Conservation (phyloP, 2,329 filamentous ascomycete species). For the Botrytis tulipae region DNA sequence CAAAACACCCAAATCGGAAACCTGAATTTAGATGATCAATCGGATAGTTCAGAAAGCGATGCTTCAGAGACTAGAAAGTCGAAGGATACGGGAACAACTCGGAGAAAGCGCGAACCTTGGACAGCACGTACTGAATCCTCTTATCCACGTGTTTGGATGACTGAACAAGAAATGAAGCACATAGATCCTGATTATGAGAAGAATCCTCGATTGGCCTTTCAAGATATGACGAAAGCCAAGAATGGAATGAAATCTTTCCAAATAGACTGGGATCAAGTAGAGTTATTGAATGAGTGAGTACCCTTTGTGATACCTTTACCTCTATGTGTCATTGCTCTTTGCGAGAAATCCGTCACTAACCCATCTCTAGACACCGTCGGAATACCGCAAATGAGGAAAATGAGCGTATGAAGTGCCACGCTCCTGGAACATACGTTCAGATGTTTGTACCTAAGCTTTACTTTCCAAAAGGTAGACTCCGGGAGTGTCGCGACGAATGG, state of each 20-base stretch:
- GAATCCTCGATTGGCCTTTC: neutral
- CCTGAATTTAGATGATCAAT: accelerated
- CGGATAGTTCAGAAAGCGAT: accelerated
- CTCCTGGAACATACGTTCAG: neutral
- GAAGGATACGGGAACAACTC: neutral
- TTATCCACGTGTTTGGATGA: neutral
- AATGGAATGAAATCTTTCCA: neutral
- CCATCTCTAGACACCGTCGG: neutral
- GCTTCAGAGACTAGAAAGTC: neutral
- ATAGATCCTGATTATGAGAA: neutral
- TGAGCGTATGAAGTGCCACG: neutral
- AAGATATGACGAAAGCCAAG: neutral
- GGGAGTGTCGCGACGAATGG: neutral
- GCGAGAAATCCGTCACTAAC: neutral
- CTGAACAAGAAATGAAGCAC: neutral
- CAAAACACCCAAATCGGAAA: too few relatives aligned
- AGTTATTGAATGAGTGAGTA: neutral
- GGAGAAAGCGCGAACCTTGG: neutral
- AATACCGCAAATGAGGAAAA: neutral
- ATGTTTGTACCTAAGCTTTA: neutral
- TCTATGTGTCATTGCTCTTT: neutral
- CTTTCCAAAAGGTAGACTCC: neutral
- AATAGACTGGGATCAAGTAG: neutral
- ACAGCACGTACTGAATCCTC: neutral
- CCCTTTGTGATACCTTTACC: neutral